phyloP scores from a whole-genome alignment of 176 grass and related monocot species.

The Carex myosuroides region DNA sequence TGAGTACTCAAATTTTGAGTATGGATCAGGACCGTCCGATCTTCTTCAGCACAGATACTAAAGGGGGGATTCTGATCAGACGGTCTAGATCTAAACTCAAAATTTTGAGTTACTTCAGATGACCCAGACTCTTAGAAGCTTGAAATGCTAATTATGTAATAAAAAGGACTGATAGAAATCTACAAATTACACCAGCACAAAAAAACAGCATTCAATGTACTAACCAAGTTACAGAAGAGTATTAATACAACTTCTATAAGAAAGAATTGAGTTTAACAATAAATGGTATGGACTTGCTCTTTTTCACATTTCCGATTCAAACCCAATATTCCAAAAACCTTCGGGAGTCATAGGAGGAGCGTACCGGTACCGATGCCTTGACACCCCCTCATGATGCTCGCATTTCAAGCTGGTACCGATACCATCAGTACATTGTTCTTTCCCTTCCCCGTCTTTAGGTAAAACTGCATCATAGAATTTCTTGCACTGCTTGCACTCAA shows the following conservation, averaged over 20 bases:
- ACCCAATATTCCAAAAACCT: slow-evolving; percentile 97
- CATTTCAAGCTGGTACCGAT: slow-evolving; percentile 40
- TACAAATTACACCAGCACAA: neutral
- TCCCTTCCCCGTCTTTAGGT: slow-evolving; percentile 32
- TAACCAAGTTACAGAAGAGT: neutral
- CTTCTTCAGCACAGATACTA: too few species aligned
- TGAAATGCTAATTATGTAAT: neutral
- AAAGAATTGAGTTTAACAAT: neutral
- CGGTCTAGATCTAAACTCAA: too few species aligned
- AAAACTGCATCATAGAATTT: slow-evolving; percentile 95
- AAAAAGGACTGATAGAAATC: neutral
- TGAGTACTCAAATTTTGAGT: too few species aligned
- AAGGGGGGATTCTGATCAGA: too few species aligned
- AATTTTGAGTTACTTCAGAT: too few species aligned
- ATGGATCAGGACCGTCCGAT: too few species aligned
- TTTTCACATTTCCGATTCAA: slow-evolving; percentile 83
- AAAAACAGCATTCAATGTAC: neutral
- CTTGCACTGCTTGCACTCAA: slow-evolving; percentile 91
- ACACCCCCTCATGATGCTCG: slow-evolving; percentile 90
- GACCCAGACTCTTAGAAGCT: neutral
- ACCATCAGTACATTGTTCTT: slow-evolving; percentile 12
- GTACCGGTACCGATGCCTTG: slow-evolving; percentile 84
- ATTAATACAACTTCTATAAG: neutral
- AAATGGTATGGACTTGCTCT: neutral
- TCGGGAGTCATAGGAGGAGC: slow-evolving; percentile 81